Conservation (phyloP, 371 early-diverging fungal genomes). For the Blakeslea trispora region DNA sequence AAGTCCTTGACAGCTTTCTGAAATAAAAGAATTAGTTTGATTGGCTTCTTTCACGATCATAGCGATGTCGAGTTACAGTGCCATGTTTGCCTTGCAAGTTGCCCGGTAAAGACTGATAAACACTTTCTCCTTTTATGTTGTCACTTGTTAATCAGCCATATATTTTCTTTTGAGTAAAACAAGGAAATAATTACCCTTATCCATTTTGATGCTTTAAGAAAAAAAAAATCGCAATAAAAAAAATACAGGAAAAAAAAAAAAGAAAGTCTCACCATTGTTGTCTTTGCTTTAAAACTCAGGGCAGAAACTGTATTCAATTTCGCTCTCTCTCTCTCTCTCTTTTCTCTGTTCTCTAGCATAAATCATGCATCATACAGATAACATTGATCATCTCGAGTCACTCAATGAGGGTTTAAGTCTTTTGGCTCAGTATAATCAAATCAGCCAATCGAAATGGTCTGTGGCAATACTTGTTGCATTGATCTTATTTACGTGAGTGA, state of each 20-base stretch:
- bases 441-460: neutral
- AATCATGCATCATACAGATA: neutral
- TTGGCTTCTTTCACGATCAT: neutral
- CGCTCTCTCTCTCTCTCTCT: neutral
- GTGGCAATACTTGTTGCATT: conserved; percentile 7
- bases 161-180: neutral
- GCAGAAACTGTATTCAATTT: neutral
- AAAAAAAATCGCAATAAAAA: neutral
- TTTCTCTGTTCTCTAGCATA: neutral
- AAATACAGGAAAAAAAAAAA: neutral
- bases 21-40: neutral
- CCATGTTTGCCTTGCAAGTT: conserved; percentile 5
- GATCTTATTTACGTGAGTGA: conserved; percentile 11
- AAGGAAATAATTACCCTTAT: neutral
- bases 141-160: too few relatives aligned
- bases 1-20: conserved; percentile 20
- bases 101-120: conserved; percentile 18
- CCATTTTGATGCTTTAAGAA: neutral
- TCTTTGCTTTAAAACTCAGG: neutral
- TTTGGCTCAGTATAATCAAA: neutral
- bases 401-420: too few relatives aligned
- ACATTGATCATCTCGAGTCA: neutral
- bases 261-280: neutral
- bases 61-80: neutral
- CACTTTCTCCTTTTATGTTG: conserved; percentile 10